Evolutionary conservation across 1,139 yeast genomes (phyloP), one percentile per base, ranked within the genome.

Genomic region (Lipomyces yarrowii): DNA sequence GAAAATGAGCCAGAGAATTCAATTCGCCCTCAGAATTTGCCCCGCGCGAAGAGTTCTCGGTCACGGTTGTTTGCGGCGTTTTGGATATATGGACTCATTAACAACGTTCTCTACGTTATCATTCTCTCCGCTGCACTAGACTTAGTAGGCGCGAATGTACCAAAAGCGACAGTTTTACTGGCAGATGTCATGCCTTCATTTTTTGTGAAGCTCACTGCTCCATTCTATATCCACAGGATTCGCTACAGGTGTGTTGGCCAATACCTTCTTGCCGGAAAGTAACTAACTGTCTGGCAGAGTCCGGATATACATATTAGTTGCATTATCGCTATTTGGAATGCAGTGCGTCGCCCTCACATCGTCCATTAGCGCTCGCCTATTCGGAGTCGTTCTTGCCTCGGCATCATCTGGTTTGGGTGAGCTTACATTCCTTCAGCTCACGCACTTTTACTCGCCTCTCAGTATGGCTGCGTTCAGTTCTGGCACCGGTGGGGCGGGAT

Each of bases 401-500:
- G 74, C 86, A 5, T 88, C 96, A 18, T 88, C 97, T 0, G 98
- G 98, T 0, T 78, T 92, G 35, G 99, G 99, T 0, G 99, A 94
- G 74, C 81, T 90, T 21, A 90, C 97, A 0, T 94, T 93, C 71
- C 78, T 94, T 60, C 96, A 90, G 75, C 79, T 94, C 76, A 79
- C 70, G 10, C 70, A 67, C 35, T 86, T 80, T 72, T 88, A 84
- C 73, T 81, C 81, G 23, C 82, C 83, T 46, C 75, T 78, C 23
- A 83, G 97, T 2, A 81, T 94, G 59, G 87, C 90, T 60, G 98
- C 96, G 0, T 94, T 96, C 85, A 89, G 96, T 51, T 85, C 92
- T 15, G 99, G 99, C 0, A 94, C 98, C 0, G 98, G 98, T 0
- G 96, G 91, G 13, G 98, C 99, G 0, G 98, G 98, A 0, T 77